phyloP scores from a whole-genome alignment of 192 early-diverging fungal genomes.

The Backusella parvicylindrica region DNA sequence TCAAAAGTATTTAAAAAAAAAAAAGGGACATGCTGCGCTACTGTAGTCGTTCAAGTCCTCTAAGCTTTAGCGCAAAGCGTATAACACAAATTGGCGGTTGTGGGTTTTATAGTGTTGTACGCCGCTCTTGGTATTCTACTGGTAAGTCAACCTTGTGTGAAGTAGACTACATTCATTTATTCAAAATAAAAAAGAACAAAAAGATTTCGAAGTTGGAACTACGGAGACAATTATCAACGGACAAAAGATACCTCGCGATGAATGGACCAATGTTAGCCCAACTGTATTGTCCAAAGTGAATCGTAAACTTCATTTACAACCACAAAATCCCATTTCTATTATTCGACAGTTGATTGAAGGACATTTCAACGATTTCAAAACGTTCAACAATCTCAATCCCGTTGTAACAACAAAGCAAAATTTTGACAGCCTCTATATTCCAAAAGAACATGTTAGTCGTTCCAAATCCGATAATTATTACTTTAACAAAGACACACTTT shows the following conservation, averaged over 20 bases:
- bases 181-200: background rate
- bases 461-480: slow-evolving; percentile 90
- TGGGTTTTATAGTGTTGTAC: background rate
- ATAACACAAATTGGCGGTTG: background rate
- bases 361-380: slow-evolving; percentile 65
- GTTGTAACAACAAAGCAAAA: slow-evolving; percentile 82
- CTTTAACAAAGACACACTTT: slow-evolving; percentile 70
- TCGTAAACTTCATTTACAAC: slow-evolving; percentile 71
- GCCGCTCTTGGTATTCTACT: background rate
- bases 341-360: slow-evolving; percentile 75
- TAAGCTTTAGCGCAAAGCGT: background rate
- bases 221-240: slow-evolving; percentile 37
- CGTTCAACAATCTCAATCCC: slow-evolving; percentile 67
- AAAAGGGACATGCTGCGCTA: background rate
- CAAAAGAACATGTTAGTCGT: slow-evolving; percentile 79
- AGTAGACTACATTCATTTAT: background rate
- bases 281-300: slow-evolving; percentile 74
- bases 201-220: background rate
- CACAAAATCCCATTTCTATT: slow-evolving; percentile 84
- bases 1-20: background rate
- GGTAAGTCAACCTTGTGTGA: background rate
- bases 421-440: slow-evolving; percentile 90
- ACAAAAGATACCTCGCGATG: slow-evolving; percentile 47
- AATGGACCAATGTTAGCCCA: slow-evolving; percentile 73
- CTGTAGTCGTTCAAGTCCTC: background rate